Percentiles rank a stretch among this genome's conserved stretches.
Evolutionary conservation across 106 monocot genomes (phyloP).

Genomic region (Phalaenopsis equestris): DNA sequence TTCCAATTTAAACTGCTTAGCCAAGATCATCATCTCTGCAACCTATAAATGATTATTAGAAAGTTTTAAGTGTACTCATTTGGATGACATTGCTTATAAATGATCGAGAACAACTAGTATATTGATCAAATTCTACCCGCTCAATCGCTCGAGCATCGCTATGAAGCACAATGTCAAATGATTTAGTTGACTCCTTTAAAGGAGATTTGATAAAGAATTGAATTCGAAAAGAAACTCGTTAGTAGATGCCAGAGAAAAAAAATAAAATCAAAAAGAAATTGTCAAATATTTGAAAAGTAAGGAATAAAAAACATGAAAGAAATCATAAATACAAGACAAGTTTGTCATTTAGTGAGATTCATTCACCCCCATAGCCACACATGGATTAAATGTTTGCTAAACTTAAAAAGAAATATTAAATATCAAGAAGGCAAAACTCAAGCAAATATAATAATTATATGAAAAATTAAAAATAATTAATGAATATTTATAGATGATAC

Average conservation of each 20-base stretch:
- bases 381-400: no score
- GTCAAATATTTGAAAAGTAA: background rate
- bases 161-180: slow-evolving; percentile 74
- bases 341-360: no score
- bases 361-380: no score
- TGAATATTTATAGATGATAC: no score
- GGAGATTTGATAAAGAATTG: slow-evolving; percentile 78
- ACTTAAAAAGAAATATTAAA: no score
- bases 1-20: slow-evolving; percentile 44
- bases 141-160: slow-evolving; percentile 86
- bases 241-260: background rate
- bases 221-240: background rate
- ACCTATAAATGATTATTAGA: slow-evolving; percentile 30
- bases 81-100: background rate
- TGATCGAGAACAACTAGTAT: slow-evolving; percentile 35
- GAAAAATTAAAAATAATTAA: no score
- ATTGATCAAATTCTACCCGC: slow-evolving; percentile 70
- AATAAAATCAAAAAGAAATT: background rate
- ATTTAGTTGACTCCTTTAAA: slow-evolving; percentile 72
- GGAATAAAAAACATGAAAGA: no score
- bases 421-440: no score
- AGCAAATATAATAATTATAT: no score
- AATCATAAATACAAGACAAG: no score
- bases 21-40: slow-evolving; percentile 30
- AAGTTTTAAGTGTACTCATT: background rate